Conservation (phyloP, 345 rosid species). For the Populus nigra region DNA sequence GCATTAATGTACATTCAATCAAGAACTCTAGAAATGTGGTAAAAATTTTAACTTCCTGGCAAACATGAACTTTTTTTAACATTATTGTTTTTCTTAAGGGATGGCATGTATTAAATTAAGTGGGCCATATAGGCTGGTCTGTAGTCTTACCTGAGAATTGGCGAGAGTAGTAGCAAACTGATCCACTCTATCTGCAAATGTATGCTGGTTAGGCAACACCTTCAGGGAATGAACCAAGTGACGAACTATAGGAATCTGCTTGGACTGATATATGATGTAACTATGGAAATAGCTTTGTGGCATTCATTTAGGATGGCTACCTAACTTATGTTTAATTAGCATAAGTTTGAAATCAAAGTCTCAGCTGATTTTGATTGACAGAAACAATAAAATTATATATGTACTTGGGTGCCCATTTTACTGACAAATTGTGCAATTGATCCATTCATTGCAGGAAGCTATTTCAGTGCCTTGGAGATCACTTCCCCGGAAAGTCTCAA, state of each 20-base stretch:
- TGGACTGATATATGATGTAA: not conserved
- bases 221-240: not conserved
- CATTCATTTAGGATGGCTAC: not conserved
- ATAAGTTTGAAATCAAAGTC: not conserved
- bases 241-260: not conserved
- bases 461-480: slow-evolving; percentile 71
- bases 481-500: slow-evolving; percentile 65
- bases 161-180: not conserved
- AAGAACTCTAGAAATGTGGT: no score
- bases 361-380: not conserved
- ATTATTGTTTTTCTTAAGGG: not conserved
- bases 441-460: slow-evolving; percentile 56
- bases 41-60: not conserved
- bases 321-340: not conserved
- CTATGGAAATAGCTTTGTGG: not conserved
- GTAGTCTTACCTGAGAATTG: not conserved
- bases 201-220: not conserved
- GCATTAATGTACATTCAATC: not conserved
- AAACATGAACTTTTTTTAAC: not conserved
- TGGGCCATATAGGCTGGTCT: not conserved
- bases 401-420: not conserved
- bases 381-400: not conserved
- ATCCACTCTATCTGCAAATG: not conserved
- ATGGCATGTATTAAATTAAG: not conserved
- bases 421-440: not conserved